Percentiles rank a stretch among this genome's conserved stretches.
phyloP scores from a whole-genome alignment of 1,284 basidiomycete genomes.

The Fomitiporia mediterranea region DNA sequence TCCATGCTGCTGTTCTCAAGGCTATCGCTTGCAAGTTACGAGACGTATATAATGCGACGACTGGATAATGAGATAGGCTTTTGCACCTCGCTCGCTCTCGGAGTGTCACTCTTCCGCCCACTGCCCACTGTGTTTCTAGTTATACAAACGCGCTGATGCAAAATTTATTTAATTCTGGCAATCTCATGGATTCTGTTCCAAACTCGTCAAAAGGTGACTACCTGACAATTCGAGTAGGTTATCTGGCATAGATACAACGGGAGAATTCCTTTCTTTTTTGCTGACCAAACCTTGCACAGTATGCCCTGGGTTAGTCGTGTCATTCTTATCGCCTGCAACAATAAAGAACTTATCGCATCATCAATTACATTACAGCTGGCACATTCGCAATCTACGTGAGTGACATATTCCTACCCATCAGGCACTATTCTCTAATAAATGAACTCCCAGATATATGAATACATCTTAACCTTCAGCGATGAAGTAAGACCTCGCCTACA shows the following conservation, averaged over 20 bases:
- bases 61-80: too few relatives aligned
- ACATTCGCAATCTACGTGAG: slow-evolving; percentile 9
- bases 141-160: too few relatives aligned
- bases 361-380: neutral
- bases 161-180: neutral
- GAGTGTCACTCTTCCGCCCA: too few relatives aligned
- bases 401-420: neutral
- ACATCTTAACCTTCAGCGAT: slow-evolving; percentile 2
- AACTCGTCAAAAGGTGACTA: neutral
- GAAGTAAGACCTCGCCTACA: slow-evolving; percentile 5
- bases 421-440: neutral
- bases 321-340: neutral
- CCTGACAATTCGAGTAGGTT: neutral
- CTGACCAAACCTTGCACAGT: neutral
- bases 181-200: neutral
- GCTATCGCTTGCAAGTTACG: too few relatives aligned
- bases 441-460: slow-evolving; percentile 7
- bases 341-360: neutral
- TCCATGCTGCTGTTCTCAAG: too few relatives aligned
- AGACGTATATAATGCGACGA: too few relatives aligned
- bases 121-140: too few relatives aligned
- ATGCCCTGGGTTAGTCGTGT: neutral
- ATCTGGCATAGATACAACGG: neutral
- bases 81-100: too few relatives aligned
- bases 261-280: too few relatives aligned